Evolutionary conservation across 257 asterid genomes (phyloP).

Genomic region (Rauvolfia tetraphylla): DNA sequence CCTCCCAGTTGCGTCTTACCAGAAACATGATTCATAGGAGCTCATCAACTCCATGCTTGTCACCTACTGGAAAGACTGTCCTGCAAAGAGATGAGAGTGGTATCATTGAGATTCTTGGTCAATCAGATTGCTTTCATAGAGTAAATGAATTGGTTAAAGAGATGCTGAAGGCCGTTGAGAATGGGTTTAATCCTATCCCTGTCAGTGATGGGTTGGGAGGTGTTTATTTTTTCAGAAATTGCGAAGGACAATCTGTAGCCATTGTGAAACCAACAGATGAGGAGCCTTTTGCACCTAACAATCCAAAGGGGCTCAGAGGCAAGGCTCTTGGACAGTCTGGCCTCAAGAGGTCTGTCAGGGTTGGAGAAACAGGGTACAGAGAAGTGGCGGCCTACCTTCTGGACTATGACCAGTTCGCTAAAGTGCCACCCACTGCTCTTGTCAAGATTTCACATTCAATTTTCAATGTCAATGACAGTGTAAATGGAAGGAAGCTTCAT

Average conservation of each 20-base stretch:
- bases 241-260: conserved; percentile 8
- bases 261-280: conserved; percentile 27
- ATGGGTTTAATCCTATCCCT: conserved; percentile 13
- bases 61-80: conserved; percentile 6
- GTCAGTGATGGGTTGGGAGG: conserved; percentile 17
- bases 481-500: conserved; percentile 12
- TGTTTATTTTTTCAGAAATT: conserved; percentile 16
- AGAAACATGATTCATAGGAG: conserved; percentile 21
- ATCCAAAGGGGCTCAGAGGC: conserved; percentile 22
- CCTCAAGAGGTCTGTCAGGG: conserved; percentile 15
- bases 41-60: conserved; percentile 22
- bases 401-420: conserved; percentile 19
- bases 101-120: conserved; percentile 15
- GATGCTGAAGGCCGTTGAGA: conserved; percentile 12
- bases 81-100: conserved; percentile 9
- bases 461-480: conserved; percentile 18
- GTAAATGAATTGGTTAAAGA: conserved; percentile 7
- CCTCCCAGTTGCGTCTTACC: conserved; percentile 12
- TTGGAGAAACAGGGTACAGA: conserved; percentile 24
- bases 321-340: conserved; percentile 22
- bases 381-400: conserved; percentile 26
- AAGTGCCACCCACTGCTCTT: conserved; percentile 23
- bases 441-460: conserved; percentile 21
- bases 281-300: conserved; percentile 25
- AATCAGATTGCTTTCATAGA: background rate